phyloP scores from a whole-genome alignment of 2,329 filamentous ascomycete species.

The Penicillium sp. region DNA sequence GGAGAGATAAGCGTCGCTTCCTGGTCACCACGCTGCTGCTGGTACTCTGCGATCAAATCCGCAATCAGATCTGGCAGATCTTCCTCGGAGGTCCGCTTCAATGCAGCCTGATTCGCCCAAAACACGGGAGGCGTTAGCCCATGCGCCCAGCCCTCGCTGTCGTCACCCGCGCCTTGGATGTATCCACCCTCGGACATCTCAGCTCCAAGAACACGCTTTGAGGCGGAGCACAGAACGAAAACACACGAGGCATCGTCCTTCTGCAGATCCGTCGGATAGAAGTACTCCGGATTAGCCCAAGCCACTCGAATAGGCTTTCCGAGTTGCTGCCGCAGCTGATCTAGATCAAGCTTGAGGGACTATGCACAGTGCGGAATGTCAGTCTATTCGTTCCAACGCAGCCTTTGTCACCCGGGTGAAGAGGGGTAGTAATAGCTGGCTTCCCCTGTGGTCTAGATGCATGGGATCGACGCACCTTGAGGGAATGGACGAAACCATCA shows the following conservation, averaged over 20 bases:
- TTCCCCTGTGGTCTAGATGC: not conserved
- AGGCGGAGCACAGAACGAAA: conserved; percentile 83
- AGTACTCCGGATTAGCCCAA: conserved; percentile 74
- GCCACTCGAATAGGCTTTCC: conserved; percentile 72
- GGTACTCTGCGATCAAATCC: conserved; percentile 38
- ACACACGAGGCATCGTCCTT: conserved; percentile 62
- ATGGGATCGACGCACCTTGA: conserved; percentile 37
- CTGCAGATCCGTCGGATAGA: conserved; percentile 47
- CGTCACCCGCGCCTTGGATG: conserved; percentile 91
- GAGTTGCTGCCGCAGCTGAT: conserved; percentile 55
- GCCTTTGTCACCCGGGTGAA: conserved; percentile 6
- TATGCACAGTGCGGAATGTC: conserved; percentile 33
- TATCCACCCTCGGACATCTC: conserved; percentile 74
- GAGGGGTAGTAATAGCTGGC: not conserved
- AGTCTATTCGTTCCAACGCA: conserved; percentile 5
- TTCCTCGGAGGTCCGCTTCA: conserved; percentile 66
- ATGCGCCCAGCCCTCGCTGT: conserved; percentile 87
- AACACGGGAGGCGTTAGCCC: conserved; percentile 77
- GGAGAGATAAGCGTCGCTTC: conserved; percentile 39
- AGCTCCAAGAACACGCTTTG: conserved; percentile 65
- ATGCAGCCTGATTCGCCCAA: conserved; percentile 65
- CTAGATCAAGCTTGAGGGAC: conserved; percentile 62
- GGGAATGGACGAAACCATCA: conserved; percentile 53
- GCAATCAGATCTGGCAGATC: conserved; percentile 57
- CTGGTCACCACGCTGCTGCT: conserved; percentile 17